phyloP scores from a whole-genome alignment of 2,329 filamentous ascomycete species.

The Hypoxylon sp. region DNA sequence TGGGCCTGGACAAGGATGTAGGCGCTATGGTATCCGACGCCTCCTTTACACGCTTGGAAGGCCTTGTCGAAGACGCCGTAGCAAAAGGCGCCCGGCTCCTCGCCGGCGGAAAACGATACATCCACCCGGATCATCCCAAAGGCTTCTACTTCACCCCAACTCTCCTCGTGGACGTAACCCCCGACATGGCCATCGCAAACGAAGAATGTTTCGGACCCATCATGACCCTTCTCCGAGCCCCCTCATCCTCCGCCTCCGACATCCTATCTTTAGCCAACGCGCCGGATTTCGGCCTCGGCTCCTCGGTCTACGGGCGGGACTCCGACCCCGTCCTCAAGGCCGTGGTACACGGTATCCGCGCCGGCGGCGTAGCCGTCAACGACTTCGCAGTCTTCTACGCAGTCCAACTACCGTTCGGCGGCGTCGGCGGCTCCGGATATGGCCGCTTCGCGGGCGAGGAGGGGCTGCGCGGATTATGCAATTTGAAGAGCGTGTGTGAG shows the following conservation, averaged over 20 bases:
- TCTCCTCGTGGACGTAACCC: constrained; percentile 88
- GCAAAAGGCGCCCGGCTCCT: constrained; percentile 82
- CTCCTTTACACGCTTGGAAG: constrained; percentile 81
- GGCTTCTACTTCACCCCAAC: constrained; percentile 96
- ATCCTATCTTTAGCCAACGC: constrained; percentile 86
- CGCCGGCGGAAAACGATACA: constrained; percentile 78
- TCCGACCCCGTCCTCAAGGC: constrained; percentile 69
- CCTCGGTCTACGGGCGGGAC: constrained; percentile 85
- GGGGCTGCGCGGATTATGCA: constrained; percentile 86
- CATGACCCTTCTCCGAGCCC: constrained; percentile 84
- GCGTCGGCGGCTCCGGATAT: constrained; percentile 89
- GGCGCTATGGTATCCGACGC: constrained; percentile 89
- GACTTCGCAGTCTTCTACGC: constrained; percentile 96
- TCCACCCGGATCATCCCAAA: constrained; percentile 78
- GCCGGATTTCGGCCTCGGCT: constrained; percentile 86
- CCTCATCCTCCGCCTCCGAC: constrained; percentile 68
- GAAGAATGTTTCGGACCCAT: constrained; percentile 95
- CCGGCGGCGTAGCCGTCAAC: constrained; percentile 94
- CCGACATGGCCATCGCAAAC: constrained; percentile 86
- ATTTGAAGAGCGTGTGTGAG: constrained; percentile 86
- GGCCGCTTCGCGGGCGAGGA: constrained; percentile 94
- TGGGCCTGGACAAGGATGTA: constrained; percentile 84
- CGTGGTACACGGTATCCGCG: constrained; percentile 77
- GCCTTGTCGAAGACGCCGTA: constrained; percentile 82
- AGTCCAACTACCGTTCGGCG: constrained; percentile 94